Evolutionary conservation across 2,329 filamentous ascomycete species (phyloP).

Genomic region (Didymella pinodella): DNA sequence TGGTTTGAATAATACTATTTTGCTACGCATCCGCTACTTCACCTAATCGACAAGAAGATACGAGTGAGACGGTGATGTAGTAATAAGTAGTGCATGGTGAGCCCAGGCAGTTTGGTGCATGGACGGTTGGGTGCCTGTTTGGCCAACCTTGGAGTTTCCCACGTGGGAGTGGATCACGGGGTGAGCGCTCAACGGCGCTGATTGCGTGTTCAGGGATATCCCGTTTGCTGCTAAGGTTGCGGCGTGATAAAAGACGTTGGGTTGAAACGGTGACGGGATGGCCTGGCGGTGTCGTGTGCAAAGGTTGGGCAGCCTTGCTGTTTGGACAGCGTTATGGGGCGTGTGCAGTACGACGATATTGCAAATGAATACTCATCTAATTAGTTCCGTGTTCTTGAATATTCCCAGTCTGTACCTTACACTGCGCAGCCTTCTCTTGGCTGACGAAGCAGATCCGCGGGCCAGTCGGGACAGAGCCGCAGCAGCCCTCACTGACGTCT

Average conservation of each 20-base stretch:
- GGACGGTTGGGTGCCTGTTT: conserved; percentile 5
- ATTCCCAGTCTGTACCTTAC: neutral
- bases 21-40: too few species aligned
- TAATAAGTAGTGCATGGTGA: conserved; percentile 3
- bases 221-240: neutral
- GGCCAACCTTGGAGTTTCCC: neutral
- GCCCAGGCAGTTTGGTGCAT: conserved; percentile 2
- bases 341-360: neutral
- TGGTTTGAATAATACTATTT: conserved; percentile 1
- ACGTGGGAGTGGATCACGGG: conserved; percentile 4
- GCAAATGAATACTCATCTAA: neutral
- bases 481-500: conserved; percentile 36
- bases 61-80: too few species aligned
- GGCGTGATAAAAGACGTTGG: neutral
- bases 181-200: neutral
- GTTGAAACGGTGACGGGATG: conserved; percentile 1
- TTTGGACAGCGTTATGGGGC: neutral
- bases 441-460: conserved; percentile 17
- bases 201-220: neutral
- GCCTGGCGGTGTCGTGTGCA: conserved; percentile 23
- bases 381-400: neutral
- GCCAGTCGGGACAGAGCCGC: conserved; percentile 35
- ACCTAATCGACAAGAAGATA: too few species aligned
- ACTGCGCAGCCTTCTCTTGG: conserved; percentile 3
- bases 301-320: conserved; percentile 7